Conservation (phyloP, 208 protist genomes). For the Kentomonas sorsogonicus region DNA sequence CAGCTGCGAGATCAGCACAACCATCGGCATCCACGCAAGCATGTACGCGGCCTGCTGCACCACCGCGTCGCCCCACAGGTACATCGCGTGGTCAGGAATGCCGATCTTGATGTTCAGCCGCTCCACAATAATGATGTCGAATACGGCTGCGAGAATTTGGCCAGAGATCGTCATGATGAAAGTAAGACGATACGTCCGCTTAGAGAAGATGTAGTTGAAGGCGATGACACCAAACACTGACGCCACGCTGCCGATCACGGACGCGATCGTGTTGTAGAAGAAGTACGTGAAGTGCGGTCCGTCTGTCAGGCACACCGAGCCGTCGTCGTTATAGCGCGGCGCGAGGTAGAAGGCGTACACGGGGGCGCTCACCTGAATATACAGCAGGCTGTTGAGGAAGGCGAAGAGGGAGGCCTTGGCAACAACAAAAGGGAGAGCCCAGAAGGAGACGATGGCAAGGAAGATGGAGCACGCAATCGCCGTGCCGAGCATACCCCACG, state of each 20-base stretch:
- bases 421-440: slow-evolving; percentile 24
- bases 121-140: slow-evolving; percentile 68
- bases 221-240: slow-evolving; percentile 36
- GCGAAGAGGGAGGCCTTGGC: slow-evolving; percentile 35
- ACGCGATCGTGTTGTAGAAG: slow-evolving; percentile 51
- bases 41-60: slow-evolving; percentile 46
- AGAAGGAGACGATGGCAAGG: slow-evolving; percentile 23
- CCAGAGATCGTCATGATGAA: slow-evolving; percentile 51
- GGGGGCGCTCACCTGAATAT: slow-evolving; percentile 34
- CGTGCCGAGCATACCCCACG: slow-evolving; percentile 16
- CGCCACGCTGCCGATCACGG: slow-evolving; percentile 33
- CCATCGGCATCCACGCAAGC: slow-evolving; percentile 63
- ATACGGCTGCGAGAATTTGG: slow-evolving; percentile 40
- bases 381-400: slow-evolving; percentile 27
- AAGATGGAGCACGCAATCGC: slow-evolving; percentile 12
- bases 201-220: slow-evolving; percentile 47
- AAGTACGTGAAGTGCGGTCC: slow-evolving; percentile 58
- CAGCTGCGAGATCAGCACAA: slow-evolving; percentile 74
- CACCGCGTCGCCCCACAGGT: slow-evolving; percentile 64
- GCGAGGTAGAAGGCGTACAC: slow-evolving; percentile 38
- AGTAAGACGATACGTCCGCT: slow-evolving; percentile 40
- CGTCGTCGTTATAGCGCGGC: too few species aligned
- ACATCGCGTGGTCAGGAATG: slow-evolving; percentile 61
- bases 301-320: slow-evolving; percentile 13
- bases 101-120: slow-evolving; percentile 55